Evolutionary conservation across 1,139 yeast genomes (phyloP).

Genomic region (Blastobotrys illinoisensis): DNA sequence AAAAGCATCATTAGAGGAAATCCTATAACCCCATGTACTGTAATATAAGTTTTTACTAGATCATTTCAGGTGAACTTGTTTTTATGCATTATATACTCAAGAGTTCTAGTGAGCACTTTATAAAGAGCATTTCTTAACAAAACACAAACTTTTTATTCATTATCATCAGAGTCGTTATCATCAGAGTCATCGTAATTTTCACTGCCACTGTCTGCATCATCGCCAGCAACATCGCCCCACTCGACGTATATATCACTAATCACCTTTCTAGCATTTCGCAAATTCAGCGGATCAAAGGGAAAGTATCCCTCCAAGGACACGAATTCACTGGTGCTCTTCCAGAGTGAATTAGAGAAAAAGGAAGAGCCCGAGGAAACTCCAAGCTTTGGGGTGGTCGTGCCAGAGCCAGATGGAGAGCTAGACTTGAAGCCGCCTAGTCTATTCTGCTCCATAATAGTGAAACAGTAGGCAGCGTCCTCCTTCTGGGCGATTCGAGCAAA

Average conservation of each 20-base stretch:
- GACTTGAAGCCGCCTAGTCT: slow-evolving; percentile 52
- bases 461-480: slow-evolving; percentile 87
- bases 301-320: slow-evolving; percentile 86
- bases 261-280: slow-evolving; percentile 55
- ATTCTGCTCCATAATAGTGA: slow-evolving; percentile 87
- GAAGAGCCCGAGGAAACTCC: slow-evolving; percentile 10
- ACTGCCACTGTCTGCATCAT: slow-evolving; percentile 48
- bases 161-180: slow-evolving; percentile 14
- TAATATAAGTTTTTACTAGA: neutral
- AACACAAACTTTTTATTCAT: neutral
- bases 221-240: slow-evolving; percentile 72
- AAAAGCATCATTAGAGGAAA: slow-evolving; percentile 6
- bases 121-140: no score
- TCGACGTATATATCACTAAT: slow-evolving; percentile 61
- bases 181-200: slow-evolving; percentile 27
- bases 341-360: slow-evolving; percentile 15
- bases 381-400: slow-evolving; percentile 9
- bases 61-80: neutral
- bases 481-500: slow-evolving; percentile 91
- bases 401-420: slow-evolving; percentile 2
- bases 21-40: neutral
- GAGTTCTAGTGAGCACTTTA: no score
- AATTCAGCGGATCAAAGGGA: slow-evolving; percentile 88
- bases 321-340: slow-evolving; percentile 62
- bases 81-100: neutral